phyloP scores from a whole-genome alignment of 192 early-diverging fungal species.

The Phycomyces nitens region DNA sequence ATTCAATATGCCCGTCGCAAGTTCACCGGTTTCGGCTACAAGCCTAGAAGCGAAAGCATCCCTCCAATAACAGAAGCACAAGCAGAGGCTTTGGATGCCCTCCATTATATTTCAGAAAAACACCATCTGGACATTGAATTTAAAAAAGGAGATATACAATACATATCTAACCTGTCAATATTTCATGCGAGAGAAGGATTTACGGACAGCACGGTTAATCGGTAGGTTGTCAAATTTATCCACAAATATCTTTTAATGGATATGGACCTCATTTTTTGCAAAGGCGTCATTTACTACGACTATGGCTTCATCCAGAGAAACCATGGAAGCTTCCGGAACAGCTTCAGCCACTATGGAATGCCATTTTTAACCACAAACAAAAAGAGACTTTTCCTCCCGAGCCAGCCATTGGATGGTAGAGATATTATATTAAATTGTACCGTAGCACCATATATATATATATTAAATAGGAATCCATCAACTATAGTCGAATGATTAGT shows the following conservation, averaged over 20 bases:
- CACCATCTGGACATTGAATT: constrained; percentile 20
- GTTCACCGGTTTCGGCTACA: constrained; percentile 28
- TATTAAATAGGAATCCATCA: no score
- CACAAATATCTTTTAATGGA: neutral
- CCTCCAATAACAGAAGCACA: constrained; percentile 27
- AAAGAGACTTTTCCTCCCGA: constrained; percentile 24
- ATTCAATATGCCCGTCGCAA: constrained; percentile 28
- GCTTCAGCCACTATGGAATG: constrained; percentile 18
- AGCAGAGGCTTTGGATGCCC: constrained; percentile 22
- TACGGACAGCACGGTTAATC: constrained; percentile 22
- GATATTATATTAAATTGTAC: no score
- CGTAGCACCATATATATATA: no score
- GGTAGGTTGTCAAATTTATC: constrained; percentile 14
- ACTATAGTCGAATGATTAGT: no score
- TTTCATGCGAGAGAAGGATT: constrained; percentile 28
- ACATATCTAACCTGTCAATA: constrained; percentile 27
- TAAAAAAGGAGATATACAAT: constrained; percentile 30
- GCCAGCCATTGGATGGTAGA: constrained; percentile 13
- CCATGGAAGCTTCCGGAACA: constrained; percentile 20
- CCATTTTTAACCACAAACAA: constrained; percentile 16
- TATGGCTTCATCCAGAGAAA: constrained; percentile 29
- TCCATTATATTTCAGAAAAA: constrained; percentile 28
- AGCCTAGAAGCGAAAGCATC: constrained; percentile 24
- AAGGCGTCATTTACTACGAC: constrained; percentile 26
- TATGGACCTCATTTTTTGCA: neutral